These are phyloP conservation scores for Populus pruinosa DNA, from an alignment of 345 rosid species.

Conservation along the genomic window DNA sequence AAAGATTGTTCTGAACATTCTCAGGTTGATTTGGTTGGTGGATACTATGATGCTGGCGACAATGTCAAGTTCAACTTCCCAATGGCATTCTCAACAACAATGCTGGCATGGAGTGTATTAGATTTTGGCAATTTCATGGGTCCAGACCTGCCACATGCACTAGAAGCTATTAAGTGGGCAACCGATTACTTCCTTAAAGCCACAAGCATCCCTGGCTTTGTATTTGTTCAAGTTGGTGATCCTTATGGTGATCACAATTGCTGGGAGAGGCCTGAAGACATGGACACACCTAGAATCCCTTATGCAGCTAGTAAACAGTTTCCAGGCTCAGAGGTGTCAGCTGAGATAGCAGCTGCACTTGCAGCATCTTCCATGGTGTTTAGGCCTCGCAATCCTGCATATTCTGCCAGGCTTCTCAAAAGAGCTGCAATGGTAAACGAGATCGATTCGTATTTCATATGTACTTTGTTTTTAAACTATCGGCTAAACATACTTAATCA, in stretches of 20 bases:
- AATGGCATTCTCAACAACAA: slow-evolving; percentile 30
- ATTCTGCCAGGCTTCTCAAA: slow-evolving; percentile 23
- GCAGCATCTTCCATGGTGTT: slow-evolving; percentile 23
- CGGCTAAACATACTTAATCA: too few relatives aligned
- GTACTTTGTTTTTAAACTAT: too few relatives aligned
- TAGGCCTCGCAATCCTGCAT: not conserved
- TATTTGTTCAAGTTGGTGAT: slow-evolving; percentile 28
- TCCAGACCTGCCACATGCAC: slow-evolving; percentile 16
- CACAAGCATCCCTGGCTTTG: slow-evolving; percentile 24
- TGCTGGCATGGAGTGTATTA: slow-evolving; percentile 24
- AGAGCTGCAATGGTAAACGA: slow-evolving; percentile 15
- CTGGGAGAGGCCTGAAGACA: slow-evolving; percentile 34
- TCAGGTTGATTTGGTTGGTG: slow-evolving; percentile 29
- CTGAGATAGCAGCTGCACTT: slow-evolving; percentile 29
- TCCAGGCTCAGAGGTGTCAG: slow-evolving; percentile 28
- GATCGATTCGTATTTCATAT: too few relatives aligned
- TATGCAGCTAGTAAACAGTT: slow-evolving; percentile 18
- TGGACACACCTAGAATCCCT: slow-evolving; percentile 25
- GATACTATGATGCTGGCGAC: slow-evolving; percentile 30
- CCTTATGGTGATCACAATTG: slow-evolving; percentile 22
- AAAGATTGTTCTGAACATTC: not conserved
- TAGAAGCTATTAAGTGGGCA: slow-evolving; percentile 24
- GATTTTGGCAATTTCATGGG: slow-evolving; percentile 21
- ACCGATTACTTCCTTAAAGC: slow-evolving; percentile 27
- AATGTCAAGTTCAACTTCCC: slow-evolving; percentile 30